Evolutionary conservation across 139 green algal genomes (phyloP).

Genomic region (Nannochloris sp.): DNA sequence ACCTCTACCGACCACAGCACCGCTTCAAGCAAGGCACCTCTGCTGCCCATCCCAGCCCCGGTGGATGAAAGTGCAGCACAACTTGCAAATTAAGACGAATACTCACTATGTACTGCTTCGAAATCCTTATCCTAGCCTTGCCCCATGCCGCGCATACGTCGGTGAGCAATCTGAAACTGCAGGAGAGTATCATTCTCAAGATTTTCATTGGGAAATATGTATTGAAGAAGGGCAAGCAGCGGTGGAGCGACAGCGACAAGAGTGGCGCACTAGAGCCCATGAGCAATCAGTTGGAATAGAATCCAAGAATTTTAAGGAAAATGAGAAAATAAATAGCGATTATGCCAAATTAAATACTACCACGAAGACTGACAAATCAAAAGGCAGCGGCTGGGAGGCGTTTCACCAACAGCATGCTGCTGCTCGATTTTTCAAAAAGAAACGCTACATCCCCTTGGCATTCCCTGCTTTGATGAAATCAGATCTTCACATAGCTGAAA

Average conservation of each 20-base stretch:
- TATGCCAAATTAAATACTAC: background rate
- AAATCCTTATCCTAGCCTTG: no score
- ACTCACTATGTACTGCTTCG: no score
- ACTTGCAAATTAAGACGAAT: no score
- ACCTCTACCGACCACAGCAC: no score
- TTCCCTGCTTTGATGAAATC: background rate
- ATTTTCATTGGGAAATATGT: constrained; percentile 53
- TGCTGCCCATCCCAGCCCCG: no score
- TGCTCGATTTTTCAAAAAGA: background rate
- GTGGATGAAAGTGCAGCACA: no score
- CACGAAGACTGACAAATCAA: no score
- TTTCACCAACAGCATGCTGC: background rate
- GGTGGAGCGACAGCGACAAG: constrained; percentile 24
- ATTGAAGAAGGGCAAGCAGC: constrained; percentile 12
- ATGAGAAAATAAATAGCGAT: background rate
- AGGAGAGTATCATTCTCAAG: constrained; percentile 46
- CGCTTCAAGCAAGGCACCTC: no score
- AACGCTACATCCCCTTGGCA: no score
- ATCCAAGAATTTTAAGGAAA: background rate
- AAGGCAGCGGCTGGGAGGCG: no score
- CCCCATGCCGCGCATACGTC: no score
- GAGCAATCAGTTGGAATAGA: background rate
- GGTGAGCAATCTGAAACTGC: constrained; percentile 9
- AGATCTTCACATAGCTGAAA: background rate
- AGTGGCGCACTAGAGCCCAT: background rate